Percentiles rank a stretch among this genome's conserved stretches.
Conservation (phyloP, 768 basidiomycete genomes). For the Russula vinacea region DNA sequence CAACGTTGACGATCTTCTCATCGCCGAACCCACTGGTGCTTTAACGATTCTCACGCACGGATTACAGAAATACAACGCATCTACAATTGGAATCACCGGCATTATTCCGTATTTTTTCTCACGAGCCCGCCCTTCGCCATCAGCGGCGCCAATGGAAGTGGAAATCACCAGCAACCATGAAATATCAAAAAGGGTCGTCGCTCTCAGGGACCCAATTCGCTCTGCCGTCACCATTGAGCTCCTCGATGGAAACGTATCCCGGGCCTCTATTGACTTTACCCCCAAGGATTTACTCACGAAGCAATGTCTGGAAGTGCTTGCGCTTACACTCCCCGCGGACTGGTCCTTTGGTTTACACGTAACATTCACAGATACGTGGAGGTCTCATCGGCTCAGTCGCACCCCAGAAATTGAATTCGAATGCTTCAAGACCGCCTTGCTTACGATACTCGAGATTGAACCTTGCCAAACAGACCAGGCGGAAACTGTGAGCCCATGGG, state of each 20-base stretch:
- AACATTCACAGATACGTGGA: slow-evolving; percentile 59
- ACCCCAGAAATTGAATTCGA: slow-evolving; percentile 53
- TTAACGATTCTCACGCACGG: slow-evolving; percentile 65
- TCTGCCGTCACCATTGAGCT: slow-evolving; percentile 55
- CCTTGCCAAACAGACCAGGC: neutral
- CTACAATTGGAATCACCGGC: slow-evolving; percentile 2
- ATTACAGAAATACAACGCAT: slow-evolving; percentile 38
- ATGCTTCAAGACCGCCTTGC: slow-evolving; percentile 53
- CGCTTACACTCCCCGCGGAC: slow-evolving; percentile 56
- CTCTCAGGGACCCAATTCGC: slow-evolving; percentile 48
- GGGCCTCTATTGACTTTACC: slow-evolving; percentile 52
- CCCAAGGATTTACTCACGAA: slow-evolving; percentile 55
- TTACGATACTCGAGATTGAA: slow-evolving; percentile 44
- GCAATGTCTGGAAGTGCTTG: slow-evolving; percentile 59
- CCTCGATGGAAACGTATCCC: slow-evolving; percentile 47
- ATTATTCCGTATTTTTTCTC: slow-evolving; percentile 7
- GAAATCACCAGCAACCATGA: slow-evolving; percentile 13
- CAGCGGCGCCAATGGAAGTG: slow-evolving; percentile 16
- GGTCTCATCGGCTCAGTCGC: slow-evolving; percentile 42
- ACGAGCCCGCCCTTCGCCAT: neutral
- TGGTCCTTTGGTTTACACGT: slow-evolving; percentile 55
- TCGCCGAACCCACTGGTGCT: slow-evolving; percentile 54
- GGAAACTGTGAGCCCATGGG: slow-evolving; percentile 43
- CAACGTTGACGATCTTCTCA: slow-evolving; percentile 64
- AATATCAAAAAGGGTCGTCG: slow-evolving; percentile 38